These are phyloP conservation scores for Coccinonectria pachysandricola DNA, from an alignment of 2,329 filamentous ascomycete species.

Conservation along the genomic window DNA sequence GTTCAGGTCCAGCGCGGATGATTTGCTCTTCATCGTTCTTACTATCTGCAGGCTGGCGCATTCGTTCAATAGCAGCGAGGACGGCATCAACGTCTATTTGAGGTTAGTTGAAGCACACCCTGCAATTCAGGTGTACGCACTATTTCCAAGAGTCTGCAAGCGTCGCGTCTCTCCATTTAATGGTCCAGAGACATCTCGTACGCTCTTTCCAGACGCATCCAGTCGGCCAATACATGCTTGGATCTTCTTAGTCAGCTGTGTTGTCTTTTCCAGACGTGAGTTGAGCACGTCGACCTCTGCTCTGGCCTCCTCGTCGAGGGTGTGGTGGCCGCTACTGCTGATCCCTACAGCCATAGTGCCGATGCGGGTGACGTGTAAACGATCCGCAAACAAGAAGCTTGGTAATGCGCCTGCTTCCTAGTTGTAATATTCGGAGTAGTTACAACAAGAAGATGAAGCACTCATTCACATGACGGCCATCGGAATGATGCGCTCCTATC, in stretches of 20 bases:
- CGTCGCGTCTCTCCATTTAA: conserved; percentile 87
- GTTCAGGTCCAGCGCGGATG: conserved; percentile 77
- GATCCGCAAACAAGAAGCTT: no score
- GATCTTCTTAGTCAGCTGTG: conserved; percentile 89
- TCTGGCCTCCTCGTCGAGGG: conserved; percentile 55
- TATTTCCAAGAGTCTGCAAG: conserved; percentile 77
- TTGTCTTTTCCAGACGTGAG: conserved; percentile 78
- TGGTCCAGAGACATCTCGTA: conserved; percentile 84
- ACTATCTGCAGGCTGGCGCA: conserved; percentile 85
- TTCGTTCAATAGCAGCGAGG: conserved; percentile 74
- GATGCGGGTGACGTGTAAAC: no score
- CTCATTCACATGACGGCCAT: no score
- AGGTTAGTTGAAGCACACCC: conserved; percentile 7
- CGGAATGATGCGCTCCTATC: no score
- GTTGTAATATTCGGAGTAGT: no score
- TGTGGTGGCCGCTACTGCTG: conserved; percentile 33
- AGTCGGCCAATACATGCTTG: conserved; percentile 75
- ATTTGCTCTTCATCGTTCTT: conserved; percentile 87
- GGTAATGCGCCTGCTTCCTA: no score
- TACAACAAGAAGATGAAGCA: no score
- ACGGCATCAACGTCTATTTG: conserved; percentile 70
- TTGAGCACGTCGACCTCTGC: conserved; percentile 63
- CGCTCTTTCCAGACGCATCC: conserved; percentile 79
- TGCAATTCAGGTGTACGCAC: conserved; percentile 32
- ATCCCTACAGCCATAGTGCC: conserved; percentile 41